Evolutionary conservation across 805 yeast species (phyloP), one percentile per base, ranked within the genome.

Genomic region (Ogataea methylovora): DNA sequence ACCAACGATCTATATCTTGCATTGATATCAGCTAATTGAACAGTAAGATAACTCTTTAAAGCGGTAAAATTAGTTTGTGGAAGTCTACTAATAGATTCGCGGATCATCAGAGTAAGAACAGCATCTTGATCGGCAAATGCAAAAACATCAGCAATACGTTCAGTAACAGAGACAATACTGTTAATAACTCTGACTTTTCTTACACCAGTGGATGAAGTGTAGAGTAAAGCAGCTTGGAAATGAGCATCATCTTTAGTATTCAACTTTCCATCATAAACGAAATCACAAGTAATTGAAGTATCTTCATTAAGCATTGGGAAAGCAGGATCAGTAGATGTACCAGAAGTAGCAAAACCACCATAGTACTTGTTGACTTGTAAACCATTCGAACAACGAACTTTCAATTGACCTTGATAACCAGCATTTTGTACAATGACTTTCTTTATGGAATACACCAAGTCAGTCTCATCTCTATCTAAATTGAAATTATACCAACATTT

Each of bases 151-250:
- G 71, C 71, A 27, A 82, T 60, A 35, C 84, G 70, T 40, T 79
- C 82, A 2, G 92, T 76, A 12, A 85, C 88, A 0, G 94, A 84
- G 30, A 84, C 74, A n/a, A 82, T 80, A 37, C 77, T 63, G 51
- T 92, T 92, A 32, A 84, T 71, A n/a, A 87, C 87, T 41, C 98
- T 71, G 12, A 92, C 90, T 46, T 84, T 80, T 44, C 97, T 66
- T 8, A 67, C 59, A 16, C 98, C 98, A 31, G 68, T 67, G 2
- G 67, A 51, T 30, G 86, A 83, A 0, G 97, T 88, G 54, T 87
- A 90, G 36, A 92, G 62, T 19, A 92, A 45, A 0, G 97, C 97
- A 2, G 84, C 82, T 59, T 92, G 98, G 64, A 90, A 85, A 54
- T 86, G 92, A 16, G 85, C 83, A 54, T 87, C 96, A 25, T 71